Percentiles rank a stretch among this genome's conserved stretches.
Conservation (phyloP, 495 filamentous ascomycete genomes). For the Lophiotrema nucula region DNA sequence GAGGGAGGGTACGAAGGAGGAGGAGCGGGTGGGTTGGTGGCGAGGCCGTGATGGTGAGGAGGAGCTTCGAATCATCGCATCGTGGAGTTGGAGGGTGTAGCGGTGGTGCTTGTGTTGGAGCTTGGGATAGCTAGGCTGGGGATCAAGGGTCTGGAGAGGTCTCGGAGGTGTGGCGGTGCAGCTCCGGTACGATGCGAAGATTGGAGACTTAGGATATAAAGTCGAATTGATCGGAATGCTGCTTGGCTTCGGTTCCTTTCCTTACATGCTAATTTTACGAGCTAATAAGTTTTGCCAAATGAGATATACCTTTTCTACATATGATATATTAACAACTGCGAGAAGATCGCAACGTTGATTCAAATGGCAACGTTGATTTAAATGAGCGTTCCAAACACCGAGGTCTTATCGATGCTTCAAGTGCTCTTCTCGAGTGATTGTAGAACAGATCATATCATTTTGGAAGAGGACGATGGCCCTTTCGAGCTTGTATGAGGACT, state of each 20-base stretch:
- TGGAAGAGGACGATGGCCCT: no score
- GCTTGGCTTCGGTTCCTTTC: no score
- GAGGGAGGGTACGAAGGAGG: constrained; percentile 54
- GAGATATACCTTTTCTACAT: no score
- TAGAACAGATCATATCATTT: no score
- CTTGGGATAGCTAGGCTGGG: not conserved
- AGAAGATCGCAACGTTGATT: not conserved
- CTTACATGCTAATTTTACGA: no score
- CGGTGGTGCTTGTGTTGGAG: not conserved
- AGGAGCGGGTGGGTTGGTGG: constrained; percentile 39
- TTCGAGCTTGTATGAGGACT: no score
- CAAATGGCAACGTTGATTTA: not conserved
- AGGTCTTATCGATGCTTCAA: not conserved
- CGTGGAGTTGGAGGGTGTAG: not conserved
- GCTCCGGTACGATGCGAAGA: no score
- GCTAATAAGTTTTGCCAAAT: no score
- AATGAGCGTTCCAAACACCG: not conserved
- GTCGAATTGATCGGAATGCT: no score
- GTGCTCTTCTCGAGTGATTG: no score
- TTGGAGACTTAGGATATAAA: no score
- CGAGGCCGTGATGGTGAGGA: constrained; percentile 29
- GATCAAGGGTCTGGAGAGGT: not conserved
- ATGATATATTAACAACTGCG: not conserved
- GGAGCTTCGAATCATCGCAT: constrained; percentile 47
- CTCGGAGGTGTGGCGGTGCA: not conserved